Percentiles rank a stretch among this genome's conserved stretches.
These are phyloP conservation scores for Xenoacremonium recifei DNA, from an alignment of 2,329 filamentous ascomycete genomes.

Conservation along the genomic window DNA sequence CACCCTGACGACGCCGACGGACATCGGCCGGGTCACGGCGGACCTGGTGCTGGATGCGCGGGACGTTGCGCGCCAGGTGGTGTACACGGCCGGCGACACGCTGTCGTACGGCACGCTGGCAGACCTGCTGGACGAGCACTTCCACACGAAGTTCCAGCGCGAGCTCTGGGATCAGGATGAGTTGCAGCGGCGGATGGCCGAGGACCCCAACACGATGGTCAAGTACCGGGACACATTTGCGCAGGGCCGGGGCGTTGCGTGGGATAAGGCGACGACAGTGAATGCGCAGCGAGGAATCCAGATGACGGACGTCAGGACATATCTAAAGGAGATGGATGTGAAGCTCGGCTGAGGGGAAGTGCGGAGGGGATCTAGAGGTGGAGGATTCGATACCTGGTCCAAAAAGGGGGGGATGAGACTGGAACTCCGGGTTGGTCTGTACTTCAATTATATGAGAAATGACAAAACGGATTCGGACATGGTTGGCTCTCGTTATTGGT, in stretches of 20 bases:
- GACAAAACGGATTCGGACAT: not conserved
- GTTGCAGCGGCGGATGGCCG: conserved; percentile 44
- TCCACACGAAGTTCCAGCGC: conserved; percentile 38
- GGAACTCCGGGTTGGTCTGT: not conserved
- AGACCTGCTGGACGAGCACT: conserved; percentile 47
- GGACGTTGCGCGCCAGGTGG: conserved; percentile 38
- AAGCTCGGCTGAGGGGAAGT: conserved; percentile 4
- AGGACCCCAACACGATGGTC: conserved; percentile 48
- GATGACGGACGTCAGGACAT: conserved; percentile 42
- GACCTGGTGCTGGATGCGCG: conserved; percentile 49
- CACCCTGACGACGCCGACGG: conserved; percentile 60
- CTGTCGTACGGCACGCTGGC: conserved; percentile 55
- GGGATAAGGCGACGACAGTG: conserved; percentile 52
- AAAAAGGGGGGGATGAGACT: not conserved
- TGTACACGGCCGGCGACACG: conserved; percentile 63
- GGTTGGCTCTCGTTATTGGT: not conserved
- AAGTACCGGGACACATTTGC: conserved; percentile 65
- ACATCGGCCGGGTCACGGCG: conserved; percentile 62
- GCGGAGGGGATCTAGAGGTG: no score
- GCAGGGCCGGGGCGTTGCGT: conserved; percentile 56
- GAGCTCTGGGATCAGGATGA: conserved; percentile 48
- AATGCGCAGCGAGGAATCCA: conserved; percentile 49
- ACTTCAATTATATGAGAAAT: not conserved
- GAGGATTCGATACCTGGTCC: not conserved
- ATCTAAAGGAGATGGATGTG: conserved; percentile 24